phyloP scores from a whole-genome alignment of 352 stramenopile genomes.

The Phytophthora lateralis region DNA sequence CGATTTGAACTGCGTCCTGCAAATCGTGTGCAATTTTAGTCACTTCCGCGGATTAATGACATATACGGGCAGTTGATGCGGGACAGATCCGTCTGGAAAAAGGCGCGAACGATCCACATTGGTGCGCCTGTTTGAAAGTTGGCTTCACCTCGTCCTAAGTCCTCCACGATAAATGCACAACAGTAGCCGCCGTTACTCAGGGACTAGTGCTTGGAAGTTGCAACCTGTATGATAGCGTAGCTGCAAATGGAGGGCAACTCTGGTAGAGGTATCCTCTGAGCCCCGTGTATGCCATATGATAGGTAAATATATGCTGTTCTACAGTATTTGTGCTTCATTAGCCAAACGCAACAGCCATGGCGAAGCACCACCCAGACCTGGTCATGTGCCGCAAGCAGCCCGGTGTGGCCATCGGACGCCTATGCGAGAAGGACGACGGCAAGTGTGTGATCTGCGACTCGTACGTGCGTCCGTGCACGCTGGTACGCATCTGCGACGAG shows the following conservation, averaged over 20 bases:
- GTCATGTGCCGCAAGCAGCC: slow-evolving; percentile 99
- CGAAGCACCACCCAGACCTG: slow-evolving; percentile 99
- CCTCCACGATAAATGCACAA: too few relatives aligned
- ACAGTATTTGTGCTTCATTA: not conserved
- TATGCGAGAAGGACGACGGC: slow-evolving; percentile 99
- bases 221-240: too few relatives aligned
- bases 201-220: too few relatives aligned
- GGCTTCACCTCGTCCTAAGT: not conserved
- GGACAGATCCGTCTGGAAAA: slow-evolving; percentile 10
- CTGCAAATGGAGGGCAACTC: too few relatives aligned
- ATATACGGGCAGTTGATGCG: not conserved
- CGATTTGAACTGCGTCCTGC: slow-evolving; percentile 12
- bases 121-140: not conserved
- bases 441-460: slow-evolving; percentile 99
- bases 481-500: slow-evolving; percentile 99
- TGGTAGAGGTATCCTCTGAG: too few relatives aligned
- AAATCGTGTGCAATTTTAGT: not conserved
- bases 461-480: slow-evolving; percentile 97
- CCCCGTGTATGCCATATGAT: not conserved
- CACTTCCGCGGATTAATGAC: not conserved
- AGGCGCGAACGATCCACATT: slow-evolving; percentile 22
- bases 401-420: slow-evolving; percentile 95
- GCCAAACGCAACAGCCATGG: slow-evolving; percentile 74
- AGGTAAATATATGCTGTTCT: not conserved
- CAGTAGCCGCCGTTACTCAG: too few relatives aligned